Base-by-base conservation (phyloP, 805 yeast species). In the Pichia occidentalis region DNA sequence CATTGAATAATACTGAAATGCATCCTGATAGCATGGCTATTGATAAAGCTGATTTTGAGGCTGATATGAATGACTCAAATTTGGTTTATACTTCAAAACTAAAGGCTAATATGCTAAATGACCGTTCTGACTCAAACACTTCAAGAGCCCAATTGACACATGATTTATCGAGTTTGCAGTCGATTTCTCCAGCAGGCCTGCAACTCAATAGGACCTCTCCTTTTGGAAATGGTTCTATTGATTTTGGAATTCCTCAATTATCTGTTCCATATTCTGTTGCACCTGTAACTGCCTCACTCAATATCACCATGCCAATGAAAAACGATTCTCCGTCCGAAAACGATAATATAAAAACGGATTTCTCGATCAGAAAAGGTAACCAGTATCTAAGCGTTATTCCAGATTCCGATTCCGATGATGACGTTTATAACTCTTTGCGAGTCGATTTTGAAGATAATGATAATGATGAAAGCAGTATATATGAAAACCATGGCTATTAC, bases 181-280 rank as follows among this genome's bases (percentile, higher is more conserved):
- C 54, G 19, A 45, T 55, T 14, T 47, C 60, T 14, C 54, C 59
- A 22, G 46, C 59, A 18, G 55, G 59, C 26, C 40, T 55, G 32
- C 58, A 54, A 28, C 34, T 56, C 19, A 53, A 50, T 37, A 44
- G 46, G 17, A 29, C 37, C 16, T 49, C 63, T 9, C 52, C 61
- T 12, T 60, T 58, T 40, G 41, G 52, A 36, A 62, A 57, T 37
- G 38, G 57, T 11, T 45, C 61, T 5, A 34, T 59, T 31, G 63
- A 59, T 44, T 48, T 59, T 34, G 58, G 60, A 39, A 48, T 56
- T 31, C 58, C 62, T 10, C 60, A 53, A 34, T 40, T 57, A 30
- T 71, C 74, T 45, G 80, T 82, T 43, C 90, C 90, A 5, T 82
- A 82, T 49, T 67, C 77, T 28, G 70, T 81, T 19, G 86, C 90